Percentiles rank a stretch among this genome's conserved stretches.
phyloP scores from a whole-genome alignment of 1,284 basidiomycete species.

The Ceratobasidium sp. region DNA sequence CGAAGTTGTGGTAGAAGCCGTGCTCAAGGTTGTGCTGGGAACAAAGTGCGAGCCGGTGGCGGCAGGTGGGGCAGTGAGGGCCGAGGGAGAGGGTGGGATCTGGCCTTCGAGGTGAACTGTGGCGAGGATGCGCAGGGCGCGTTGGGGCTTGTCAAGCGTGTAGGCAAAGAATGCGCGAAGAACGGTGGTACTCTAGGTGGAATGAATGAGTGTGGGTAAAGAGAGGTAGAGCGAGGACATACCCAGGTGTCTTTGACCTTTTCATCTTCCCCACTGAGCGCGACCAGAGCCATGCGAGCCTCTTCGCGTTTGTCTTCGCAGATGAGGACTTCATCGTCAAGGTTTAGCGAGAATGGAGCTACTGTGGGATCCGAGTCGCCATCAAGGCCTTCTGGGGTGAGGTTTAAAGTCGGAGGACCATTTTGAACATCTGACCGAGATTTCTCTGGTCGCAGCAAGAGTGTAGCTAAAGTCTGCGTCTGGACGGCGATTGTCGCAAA shows the following conservation, averaged over 20 bases:
- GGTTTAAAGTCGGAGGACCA: slow-evolving; percentile 67
- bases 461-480: slow-evolving; percentile 58
- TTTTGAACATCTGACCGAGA: slow-evolving; percentile 26
- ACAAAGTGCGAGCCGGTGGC: slow-evolving; percentile 21
- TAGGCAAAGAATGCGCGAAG: slow-evolving; percentile 46
- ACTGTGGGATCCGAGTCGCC: slow-evolving; percentile 61
- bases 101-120: slow-evolving; percentile 40
- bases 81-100: slow-evolving; percentile 27
- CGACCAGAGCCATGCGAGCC: slow-evolving; percentile 52
- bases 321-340: not conserved
- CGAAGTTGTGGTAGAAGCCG: slow-evolving; percentile 60
- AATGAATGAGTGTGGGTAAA: not conserved
- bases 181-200: slow-evolving; percentile 27
- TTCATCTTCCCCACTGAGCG: slow-evolving; percentile 42
- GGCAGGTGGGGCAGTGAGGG: slow-evolving; percentile 11
- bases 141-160: slow-evolving; percentile 42
- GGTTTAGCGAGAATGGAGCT: slow-evolving; percentile 56
- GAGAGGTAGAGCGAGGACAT: not conserved
- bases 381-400: slow-evolving; percentile 58
- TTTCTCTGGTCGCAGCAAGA: slow-evolving; percentile 67
- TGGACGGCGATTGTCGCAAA: slow-evolving; percentile 16
- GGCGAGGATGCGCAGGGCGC: slow-evolving; percentile 41
- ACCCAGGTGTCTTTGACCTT: slow-evolving; percentile 46
- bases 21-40: slow-evolving; percentile 50
- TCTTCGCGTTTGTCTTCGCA: slow-evolving; percentile 50